Percentiles rank a stretch among this genome's conserved stretches.
Evolutionary conservation across 768 basidiomycete species (phyloP).

Genomic region (Hericium coralloides): DNA sequence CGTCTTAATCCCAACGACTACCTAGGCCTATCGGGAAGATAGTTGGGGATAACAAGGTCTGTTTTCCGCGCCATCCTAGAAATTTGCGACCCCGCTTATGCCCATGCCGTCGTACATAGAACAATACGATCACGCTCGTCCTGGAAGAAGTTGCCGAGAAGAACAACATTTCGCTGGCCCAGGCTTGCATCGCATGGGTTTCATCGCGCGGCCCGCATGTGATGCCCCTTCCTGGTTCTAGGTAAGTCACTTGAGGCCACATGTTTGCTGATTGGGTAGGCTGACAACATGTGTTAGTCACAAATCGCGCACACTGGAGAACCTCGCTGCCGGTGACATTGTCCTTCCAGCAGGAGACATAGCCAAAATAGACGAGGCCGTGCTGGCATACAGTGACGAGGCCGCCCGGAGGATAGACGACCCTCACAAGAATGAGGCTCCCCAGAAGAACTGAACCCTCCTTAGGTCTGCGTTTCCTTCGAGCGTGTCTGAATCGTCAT

Average conservation of each 20-base stretch:
- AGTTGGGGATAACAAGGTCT: no score
- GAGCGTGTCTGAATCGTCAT: no score
- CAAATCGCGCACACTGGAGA: neutral
- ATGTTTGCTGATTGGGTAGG: neutral
- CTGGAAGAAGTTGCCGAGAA: constrained; percentile 29
- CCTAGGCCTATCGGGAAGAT: no score
- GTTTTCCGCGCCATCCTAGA: no score
- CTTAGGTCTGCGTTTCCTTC: no score
- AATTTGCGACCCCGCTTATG: no score
- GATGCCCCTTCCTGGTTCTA: constrained; percentile 37
- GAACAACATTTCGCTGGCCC: constrained; percentile 31
- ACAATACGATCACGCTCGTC: constrained; percentile 31
- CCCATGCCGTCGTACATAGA: constrained; percentile 6
- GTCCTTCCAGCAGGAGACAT: neutral
- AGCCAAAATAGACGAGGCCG: neutral
- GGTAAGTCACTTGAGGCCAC: neutral
- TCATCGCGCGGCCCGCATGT: constrained; percentile 24
- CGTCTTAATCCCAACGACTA: no score
- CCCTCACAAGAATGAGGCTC: neutral
- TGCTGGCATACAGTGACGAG: neutral
- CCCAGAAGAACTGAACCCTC: neutral
- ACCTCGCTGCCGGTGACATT: neutral
- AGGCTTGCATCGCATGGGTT: constrained; percentile 30
- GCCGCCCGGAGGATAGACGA: neutral
- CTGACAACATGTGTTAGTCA: neutral